Evolutionary conservation across 139 green algal species (phyloP).

Genomic region (Chlamydomonas schloesseri): DNA sequence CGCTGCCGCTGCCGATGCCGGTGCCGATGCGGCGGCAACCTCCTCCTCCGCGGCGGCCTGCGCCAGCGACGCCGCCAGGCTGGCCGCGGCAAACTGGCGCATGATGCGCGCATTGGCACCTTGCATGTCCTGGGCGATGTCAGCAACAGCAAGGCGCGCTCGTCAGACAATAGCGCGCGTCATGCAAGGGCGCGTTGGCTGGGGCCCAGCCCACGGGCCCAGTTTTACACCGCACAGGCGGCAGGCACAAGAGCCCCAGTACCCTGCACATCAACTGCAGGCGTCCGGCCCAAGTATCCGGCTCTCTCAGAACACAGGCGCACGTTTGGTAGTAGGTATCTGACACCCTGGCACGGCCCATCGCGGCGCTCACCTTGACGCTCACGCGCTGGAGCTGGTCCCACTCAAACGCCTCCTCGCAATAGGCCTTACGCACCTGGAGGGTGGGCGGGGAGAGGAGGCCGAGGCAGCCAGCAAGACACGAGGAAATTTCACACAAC

Average conservation of each 20-base stretch:
- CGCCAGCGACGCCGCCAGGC: constrained; percentile 6
- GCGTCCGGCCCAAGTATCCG: no score
- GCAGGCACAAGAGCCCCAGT: neutral
- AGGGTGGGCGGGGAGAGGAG: constrained; percentile 74
- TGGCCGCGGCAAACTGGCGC: constrained; percentile 22
- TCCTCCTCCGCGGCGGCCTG: neutral
- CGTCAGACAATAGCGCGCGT: neutral
- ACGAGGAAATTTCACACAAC: no score
- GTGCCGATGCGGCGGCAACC: no score
- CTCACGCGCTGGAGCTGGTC: constrained; percentile 63
- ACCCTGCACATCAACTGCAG: neutral
- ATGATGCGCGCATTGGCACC: constrained; percentile 28
- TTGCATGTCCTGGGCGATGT: constrained; percentile 6
- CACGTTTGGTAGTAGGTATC: no score
- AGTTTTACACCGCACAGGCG: no score
- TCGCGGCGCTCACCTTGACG: neutral
- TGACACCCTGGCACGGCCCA: no score
- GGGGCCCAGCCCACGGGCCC: neutral
- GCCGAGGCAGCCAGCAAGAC: neutral
- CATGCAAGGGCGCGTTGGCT: neutral
- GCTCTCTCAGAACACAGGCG: no score
- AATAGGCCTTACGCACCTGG: constrained; percentile 84
- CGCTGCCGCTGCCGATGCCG: no score
- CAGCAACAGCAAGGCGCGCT: neutral
- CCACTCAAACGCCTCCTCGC: constrained; percentile 88